Base-by-base conservation (phyloP, 2,329 filamentous ascomycete species). In the Fusarium paranaense region DNA sequence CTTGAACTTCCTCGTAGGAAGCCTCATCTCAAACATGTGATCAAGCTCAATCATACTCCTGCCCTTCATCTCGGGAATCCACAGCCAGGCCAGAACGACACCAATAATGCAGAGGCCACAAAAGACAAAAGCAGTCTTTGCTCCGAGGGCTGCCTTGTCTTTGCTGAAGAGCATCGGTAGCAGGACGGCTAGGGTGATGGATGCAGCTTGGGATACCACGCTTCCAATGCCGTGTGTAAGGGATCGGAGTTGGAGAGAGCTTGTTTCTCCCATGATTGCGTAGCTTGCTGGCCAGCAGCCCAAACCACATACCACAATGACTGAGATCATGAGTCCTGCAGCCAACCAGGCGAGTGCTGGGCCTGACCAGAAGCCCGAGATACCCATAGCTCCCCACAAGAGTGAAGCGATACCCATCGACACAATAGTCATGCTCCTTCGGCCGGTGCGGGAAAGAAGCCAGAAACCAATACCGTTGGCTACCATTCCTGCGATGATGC, bases 401-500 rank as follows among this genome's bases (percentile, higher is more conserved):
- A 83, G 14, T 0, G 80, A 76, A 0, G 83, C 75, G 2, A 81
- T 62, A 0, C 61, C 58, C 5, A 87, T 67, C 0, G 84, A 84
- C 0, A 68, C 62, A 0, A 86, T 52, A 3, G 83, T 82, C 20
- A 87, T 79, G 5, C 68, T 78, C 13, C 87, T 79, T 5, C 87
- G 80, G 0, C 83, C 85, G 6, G 85, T 77, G 4, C 80, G 78
- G 0, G 83, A 82, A 45, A 87, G 76, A 0, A 86, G 76, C 84
- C 84, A 87, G 30, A 89, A 81, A 0, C 84, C 83, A 1, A 82
- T 67, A 0, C 80, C 80, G 38, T 88, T 89, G 6, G 83, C 83
- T 1, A 86, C 25, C 10, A 89, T 76, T 3, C 86, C 86, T 2
- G 86, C 77, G 0, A 84, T 81, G 47, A 89, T 83, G 1, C 86